These are phyloP conservation scores for Camelina laxa DNA, from an alignment of 345 rosid species.

Conservation along the genomic window DNA sequence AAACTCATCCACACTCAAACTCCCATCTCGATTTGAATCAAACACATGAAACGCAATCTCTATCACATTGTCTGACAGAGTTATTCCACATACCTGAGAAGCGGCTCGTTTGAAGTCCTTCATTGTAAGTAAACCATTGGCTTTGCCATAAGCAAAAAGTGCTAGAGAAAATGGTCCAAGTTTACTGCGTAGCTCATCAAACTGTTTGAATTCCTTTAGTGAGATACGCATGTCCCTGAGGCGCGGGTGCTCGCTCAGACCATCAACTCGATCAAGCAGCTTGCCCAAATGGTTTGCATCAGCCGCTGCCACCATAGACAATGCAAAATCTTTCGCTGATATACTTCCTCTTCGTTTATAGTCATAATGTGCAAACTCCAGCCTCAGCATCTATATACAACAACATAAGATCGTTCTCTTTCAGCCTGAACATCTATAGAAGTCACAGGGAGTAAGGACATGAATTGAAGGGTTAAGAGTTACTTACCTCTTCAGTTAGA, in stretches of 20 bases:
- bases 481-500: slow-evolving; percentile 74
- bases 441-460: background rate
- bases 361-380: slow-evolving; percentile 96
- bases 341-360: slow-evolving; percentile 67
- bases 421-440: background rate
- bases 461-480: background rate
- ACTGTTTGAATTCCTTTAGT: slow-evolving; percentile 73
- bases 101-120: slow-evolving; percentile 92
- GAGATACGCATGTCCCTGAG: slow-evolving; percentile 65
- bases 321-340: slow-evolving; percentile 89
- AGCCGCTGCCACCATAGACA: slow-evolving; percentile 96
- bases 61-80: slow-evolving; percentile 66
- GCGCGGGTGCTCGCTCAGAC: slow-evolving; percentile 51
- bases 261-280: slow-evolving; percentile 76
- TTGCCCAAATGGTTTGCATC: slow-evolving; percentile 68
- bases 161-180: slow-evolving; percentile 86
- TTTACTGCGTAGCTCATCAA: slow-evolving; percentile 78
- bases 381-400: slow-evolving; percentile 60
- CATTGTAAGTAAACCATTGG: slow-evolving; percentile 71
- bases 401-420: background rate
- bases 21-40: slow-evolving; percentile 74
- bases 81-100: slow-evolving; percentile 68
- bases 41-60: slow-evolving; percentile 81
- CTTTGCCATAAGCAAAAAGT: slow-evolving; percentile 81
- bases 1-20: slow-evolving; percentile 73